Evolutionary conservation across 2,329 filamentous ascomycete species (phyloP).

Genomic region (Erysiphe pulchra): DNA sequence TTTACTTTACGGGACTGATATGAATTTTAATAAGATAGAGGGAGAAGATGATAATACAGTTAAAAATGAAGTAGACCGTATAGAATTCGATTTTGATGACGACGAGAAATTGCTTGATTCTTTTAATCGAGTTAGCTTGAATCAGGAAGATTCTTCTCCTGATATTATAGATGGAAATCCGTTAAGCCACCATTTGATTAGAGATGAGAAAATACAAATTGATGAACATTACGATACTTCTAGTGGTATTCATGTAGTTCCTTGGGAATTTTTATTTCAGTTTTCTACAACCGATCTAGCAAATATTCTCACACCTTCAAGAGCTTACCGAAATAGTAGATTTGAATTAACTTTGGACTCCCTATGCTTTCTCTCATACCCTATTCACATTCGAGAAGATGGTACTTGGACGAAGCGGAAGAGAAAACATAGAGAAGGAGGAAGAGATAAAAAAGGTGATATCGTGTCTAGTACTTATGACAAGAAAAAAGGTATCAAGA

Average conservation of each 20-base stretch:
- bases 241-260: conserved; percentile 29
- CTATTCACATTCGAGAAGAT: conserved; percentile 56
- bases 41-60: conserved; percentile 1
- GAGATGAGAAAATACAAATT: conserved; percentile 2
- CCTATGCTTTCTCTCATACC: conserved; percentile 57
- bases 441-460: conserved; percentile 11
- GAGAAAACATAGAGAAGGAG: conserved; percentile 14
- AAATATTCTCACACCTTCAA: conserved; percentile 50
- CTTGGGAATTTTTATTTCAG: conserved; percentile 50
- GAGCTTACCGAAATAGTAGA: conserved; percentile 52
- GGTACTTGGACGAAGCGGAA: conserved; percentile 46
- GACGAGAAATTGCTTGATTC: not conserved
- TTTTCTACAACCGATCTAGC: conserved; percentile 55
- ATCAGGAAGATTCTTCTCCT: not conserved
- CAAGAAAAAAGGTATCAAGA: conserved; percentile 1
- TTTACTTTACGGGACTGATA: conserved; percentile 12
- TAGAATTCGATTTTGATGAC: not conserved
- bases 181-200: not conserved
- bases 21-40: conserved; percentile 4
- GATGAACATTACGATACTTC: conserved; percentile 24
- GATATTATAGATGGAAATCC: not conserved
- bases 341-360: conserved; percentile 68
- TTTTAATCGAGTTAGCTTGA: not conserved
- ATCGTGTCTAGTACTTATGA: conserved; percentile 2
- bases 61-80: not conserved